phyloP scores from a whole-genome alignment of 768 basidiomycete species.

The Saitozyma sp. region DNA sequence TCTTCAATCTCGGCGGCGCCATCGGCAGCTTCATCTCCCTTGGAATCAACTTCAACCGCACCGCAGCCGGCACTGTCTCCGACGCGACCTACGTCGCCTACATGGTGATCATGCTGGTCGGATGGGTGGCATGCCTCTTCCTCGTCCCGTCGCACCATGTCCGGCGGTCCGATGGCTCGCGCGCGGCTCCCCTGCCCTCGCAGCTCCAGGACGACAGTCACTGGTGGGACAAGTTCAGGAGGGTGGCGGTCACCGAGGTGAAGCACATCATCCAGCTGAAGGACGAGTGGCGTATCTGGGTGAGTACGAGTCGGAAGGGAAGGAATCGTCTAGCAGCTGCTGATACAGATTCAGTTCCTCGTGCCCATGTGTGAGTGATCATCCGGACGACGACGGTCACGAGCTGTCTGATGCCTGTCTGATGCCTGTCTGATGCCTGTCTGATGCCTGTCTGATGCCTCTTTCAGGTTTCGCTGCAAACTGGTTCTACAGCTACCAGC shows the following conservation, averaged over 20 bases:
- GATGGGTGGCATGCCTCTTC: slow-evolving; percentile 6
- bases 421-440: too few relatives aligned
- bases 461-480: slow-evolving; percentile 8
- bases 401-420: too few relatives aligned
- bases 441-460: too few relatives aligned
- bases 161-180: slow-evolving; percentile 4
- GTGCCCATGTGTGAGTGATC: not conserved
- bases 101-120: slow-evolving; percentile 13
- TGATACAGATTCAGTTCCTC: not conserved
- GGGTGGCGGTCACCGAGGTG: not conserved
- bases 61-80: slow-evolving; percentile 3
- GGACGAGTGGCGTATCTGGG: slow-evolving; percentile 9
- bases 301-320: too few relatives aligned
- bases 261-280: slow-evolving; percentile 5
- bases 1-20: slow-evolving; percentile 9
- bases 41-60: slow-evolving; percentile 7
- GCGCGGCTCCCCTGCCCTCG: slow-evolving; percentile 5
- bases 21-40: slow-evolving; percentile 9
- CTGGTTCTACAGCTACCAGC: slow-evolving; percentile 8
- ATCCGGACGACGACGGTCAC: too few relatives aligned
- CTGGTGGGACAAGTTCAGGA: slow-evolving; percentile 3
- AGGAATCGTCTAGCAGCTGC: too few relatives aligned
- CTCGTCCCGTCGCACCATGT: slow-evolving; percentile 9
- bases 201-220: not conserved
- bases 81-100: slow-evolving; percentile 6